Evolutionary conservation across 1,284 basidiomycete genomes (phyloP).

Genomic region (Pisolithus thermaeus): DNA sequence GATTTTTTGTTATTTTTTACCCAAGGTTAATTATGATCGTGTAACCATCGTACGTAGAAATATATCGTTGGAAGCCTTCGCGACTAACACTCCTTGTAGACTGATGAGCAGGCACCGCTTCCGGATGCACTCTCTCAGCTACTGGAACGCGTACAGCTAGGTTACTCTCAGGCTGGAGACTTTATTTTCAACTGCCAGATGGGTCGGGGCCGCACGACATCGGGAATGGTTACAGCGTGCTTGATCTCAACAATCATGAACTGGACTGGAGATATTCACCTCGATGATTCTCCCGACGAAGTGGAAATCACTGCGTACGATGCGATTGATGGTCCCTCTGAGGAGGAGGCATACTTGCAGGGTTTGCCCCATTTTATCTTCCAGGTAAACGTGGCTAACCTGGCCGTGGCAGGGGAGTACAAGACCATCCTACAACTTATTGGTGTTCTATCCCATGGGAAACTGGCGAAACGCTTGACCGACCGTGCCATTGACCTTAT

Average conservation of each 20-base stretch:
- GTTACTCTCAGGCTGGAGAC: conserved; percentile 63
- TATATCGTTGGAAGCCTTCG: background rate
- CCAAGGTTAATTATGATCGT: conserved; percentile 81
- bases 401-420: conserved; percentile 72
- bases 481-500: conserved; percentile 87
- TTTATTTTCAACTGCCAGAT: conserved; percentile 89
- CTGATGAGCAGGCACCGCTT: conserved; percentile 93
- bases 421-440: conserved; percentile 95
- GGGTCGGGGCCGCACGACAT: conserved; percentile 80
- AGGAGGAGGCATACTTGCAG: conserved; percentile 82
- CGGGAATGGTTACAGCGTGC: conserved; percentile 89
- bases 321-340: conserved; percentile 70
- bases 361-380: conserved; percentile 37
- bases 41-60: conserved; percentile 67
- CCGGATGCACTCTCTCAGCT: conserved; percentile 80
- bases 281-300: conserved; percentile 38
- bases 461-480: conserved; percentile 88
- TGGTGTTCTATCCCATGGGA: conserved; percentile 82
- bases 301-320: conserved; percentile 47
- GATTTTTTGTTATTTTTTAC: background rate
- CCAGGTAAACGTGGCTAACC: background rate
- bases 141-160: conserved; percentile 64
- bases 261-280: conserved; percentile 43
- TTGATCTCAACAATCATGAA: conserved; percentile 79
- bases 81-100: conserved; percentile 43